phyloP scores from a whole-genome alignment of 768 basidiomycete species.

The Amanita rimosa region DNA sequence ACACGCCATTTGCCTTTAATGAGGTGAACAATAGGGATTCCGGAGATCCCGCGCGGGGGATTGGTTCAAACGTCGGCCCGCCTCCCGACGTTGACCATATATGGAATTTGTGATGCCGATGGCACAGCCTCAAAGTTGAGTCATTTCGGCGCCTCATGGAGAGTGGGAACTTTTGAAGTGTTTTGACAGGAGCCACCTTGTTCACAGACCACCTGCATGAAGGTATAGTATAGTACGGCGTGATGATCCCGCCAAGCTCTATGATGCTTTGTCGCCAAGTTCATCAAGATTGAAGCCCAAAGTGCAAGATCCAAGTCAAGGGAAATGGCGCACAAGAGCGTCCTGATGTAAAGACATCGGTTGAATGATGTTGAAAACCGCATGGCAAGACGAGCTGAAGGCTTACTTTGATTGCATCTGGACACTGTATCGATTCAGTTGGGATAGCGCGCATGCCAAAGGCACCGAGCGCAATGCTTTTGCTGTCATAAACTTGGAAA shows the following conservation, averaged over 20 bases:
- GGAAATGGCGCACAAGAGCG: not conserved
- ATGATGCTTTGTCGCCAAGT: not conserved
- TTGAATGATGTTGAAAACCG: not conserved
- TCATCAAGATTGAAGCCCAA: not conserved
- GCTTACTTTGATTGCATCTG: not conserved
- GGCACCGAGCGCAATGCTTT: not conserved
- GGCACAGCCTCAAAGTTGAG: not conserved
- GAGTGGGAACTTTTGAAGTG: not conserved
- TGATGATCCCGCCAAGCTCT: not conserved
- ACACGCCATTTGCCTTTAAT: not conserved
- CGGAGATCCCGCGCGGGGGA: not conserved
- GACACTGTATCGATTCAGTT: not conserved
- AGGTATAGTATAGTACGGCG: slow-evolving; percentile 2
- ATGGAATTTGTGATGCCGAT: not conserved
- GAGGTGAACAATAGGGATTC: not conserved
- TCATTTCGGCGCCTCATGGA: not conserved
- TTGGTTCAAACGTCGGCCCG: not conserved
- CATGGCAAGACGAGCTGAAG: not conserved
- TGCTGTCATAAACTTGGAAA: not conserved
- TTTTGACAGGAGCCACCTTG: slow-evolving; percentile 1
- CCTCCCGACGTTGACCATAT: slow-evolving; percentile 1
- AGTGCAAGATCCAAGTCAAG: not conserved
- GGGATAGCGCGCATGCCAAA: not conserved
- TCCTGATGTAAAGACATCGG: not conserved
- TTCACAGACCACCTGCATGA: slow-evolving; percentile 1